Evolutionary conservation across 768 basidiomycete species (phyloP), one percentile per base, ranked within the genome.

Genomic region (Paxillus involutus): DNA sequence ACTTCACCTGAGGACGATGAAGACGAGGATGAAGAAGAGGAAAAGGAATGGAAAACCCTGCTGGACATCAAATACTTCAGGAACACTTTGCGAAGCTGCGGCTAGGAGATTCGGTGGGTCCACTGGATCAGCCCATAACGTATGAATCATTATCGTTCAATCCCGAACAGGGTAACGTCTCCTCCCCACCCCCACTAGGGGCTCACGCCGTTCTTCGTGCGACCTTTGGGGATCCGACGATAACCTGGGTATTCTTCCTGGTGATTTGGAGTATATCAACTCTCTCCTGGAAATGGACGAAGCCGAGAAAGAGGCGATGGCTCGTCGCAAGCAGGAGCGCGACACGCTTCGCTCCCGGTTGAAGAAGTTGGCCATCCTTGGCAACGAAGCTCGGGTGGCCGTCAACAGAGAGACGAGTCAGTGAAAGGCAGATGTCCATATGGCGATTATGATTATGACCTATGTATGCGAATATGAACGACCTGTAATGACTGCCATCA

Each of bases 321-420:
- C 32, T 13, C 44, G 42, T 17, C 48, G 54, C 16, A 55, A 43
- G 26, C 19, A 43, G 6, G 56, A 39, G 49, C 44, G 57, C 13
- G 49, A 30, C 10, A 46, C 30, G 14, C 29, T 49, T 30, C 54
- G 57, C 5, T 56, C 57, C 2, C 41, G 49, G 6, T 33, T 47
- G 44, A 58, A 58, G 24, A 56, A 44, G 17, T 14, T 58, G 48
- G 32, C 57, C 44, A 39, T 58, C 32, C 45, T 58, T 30, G 57
- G 57, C 13, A 33, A 11, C 24, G 57, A 58, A 30, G 57, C 57
- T 7, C 35, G 48, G 17, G 10, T 44, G 19, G 49, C 44, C 44
- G 35, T 60, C n/a, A 35, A 52, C 29, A 26, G 44, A 49, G 36
- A 40, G 37, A 26, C 24, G 8, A 3, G 1, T 16, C 47, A 49